These are phyloP conservation scores for Perkinsus marinus DNA, from an alignment of 169 alveolate genomes.

Conservation along the genomic window DNA sequence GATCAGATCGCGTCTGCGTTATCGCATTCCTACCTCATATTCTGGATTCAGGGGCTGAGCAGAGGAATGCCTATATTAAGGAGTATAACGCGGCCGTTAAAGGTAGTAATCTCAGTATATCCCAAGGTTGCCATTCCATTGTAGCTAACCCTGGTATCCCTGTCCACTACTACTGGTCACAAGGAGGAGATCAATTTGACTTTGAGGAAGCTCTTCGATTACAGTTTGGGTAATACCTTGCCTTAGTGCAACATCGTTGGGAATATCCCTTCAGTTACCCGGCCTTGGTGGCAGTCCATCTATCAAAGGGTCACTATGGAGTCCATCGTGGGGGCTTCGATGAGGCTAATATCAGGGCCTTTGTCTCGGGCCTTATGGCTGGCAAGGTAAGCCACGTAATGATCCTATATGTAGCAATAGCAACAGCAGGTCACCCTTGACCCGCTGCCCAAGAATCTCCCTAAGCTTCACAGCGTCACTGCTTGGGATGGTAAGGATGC, in stretches of 20 bases:
- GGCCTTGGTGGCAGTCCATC: conserved; percentile 2
- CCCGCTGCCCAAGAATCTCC: background rate
- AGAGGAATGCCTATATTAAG: conserved; percentile 34
- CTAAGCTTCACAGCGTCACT: background rate
- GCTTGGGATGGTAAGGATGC: conserved; percentile 15
- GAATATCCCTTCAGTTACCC: background rate
- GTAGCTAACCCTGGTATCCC: conserved; percentile 53
- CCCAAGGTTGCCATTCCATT: conserved; percentile 38
- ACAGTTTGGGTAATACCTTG: conserved; percentile 65
- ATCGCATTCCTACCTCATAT: conserved; percentile 73
- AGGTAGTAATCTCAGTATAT: conserved; percentile 20
- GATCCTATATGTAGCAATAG: background rate
- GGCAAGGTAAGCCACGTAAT: background rate
- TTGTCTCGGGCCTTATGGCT: conserved; percentile 1
- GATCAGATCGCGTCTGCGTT: conserved; percentile 44
- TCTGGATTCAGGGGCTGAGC: conserved; percentile 54
- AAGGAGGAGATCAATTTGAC: conserved; percentile 69
- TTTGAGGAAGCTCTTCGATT: conserved; percentile 56
- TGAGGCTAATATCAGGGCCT: background rate
- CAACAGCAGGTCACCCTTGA: background rate
- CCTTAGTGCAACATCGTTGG: conserved; percentile 21
- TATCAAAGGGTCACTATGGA: background rate
- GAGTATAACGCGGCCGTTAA: background rate
- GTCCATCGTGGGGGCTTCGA: conserved; percentile 2
- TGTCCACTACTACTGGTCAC: conserved; percentile 60